Conservation (phyloP, 352 stramenopile species). For the Peronospora belbahrii region DNA sequence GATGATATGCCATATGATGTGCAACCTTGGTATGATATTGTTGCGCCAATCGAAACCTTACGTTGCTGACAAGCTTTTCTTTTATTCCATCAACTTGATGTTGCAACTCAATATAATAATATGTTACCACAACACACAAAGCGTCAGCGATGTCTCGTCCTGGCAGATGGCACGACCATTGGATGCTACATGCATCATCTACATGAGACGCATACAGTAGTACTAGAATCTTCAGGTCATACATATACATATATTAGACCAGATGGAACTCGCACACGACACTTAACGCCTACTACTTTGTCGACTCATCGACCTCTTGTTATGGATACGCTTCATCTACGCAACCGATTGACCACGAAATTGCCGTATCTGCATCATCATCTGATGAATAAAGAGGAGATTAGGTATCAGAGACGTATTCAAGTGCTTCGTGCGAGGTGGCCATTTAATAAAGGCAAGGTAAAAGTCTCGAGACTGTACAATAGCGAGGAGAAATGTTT, state of each 20-base stretch:
- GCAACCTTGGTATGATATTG: no score
- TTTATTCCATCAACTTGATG: no score
- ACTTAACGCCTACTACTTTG: slow-evolving; percentile 50
- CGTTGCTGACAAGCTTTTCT: no score
- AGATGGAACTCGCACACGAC: slow-evolving; percentile 36
- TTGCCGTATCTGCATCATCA: slow-evolving; percentile 40
- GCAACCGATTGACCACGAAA: slow-evolving; percentile 38
- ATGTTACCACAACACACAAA: slow-evolving; percentile 10
- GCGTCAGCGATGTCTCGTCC: slow-evolving; percentile 38
- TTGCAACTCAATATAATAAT: background rate
- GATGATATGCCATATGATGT: no score
- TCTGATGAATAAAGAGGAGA: slow-evolving; percentile 5
- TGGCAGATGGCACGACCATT: slow-evolving; percentile 42
- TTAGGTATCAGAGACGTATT: slow-evolving; percentile 21
- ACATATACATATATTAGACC: slow-evolving; percentile 52
- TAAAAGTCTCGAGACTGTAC: slow-evolving; percentile 23
- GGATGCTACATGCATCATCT: slow-evolving; percentile 33
- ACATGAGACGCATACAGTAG: slow-evolving; percentile 53
- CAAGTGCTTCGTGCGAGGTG: slow-evolving; percentile 22
- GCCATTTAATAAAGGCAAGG: slow-evolving; percentile 13
- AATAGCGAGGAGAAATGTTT: slow-evolving; percentile 32
- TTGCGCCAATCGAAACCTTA: no score
- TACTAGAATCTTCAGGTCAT: slow-evolving; percentile 52
- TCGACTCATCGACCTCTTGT: slow-evolving; percentile 41
- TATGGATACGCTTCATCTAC: slow-evolving; percentile 32